Base-by-base conservation (phyloP, 306 rosid species). In the Citrullus amarus region DNA sequence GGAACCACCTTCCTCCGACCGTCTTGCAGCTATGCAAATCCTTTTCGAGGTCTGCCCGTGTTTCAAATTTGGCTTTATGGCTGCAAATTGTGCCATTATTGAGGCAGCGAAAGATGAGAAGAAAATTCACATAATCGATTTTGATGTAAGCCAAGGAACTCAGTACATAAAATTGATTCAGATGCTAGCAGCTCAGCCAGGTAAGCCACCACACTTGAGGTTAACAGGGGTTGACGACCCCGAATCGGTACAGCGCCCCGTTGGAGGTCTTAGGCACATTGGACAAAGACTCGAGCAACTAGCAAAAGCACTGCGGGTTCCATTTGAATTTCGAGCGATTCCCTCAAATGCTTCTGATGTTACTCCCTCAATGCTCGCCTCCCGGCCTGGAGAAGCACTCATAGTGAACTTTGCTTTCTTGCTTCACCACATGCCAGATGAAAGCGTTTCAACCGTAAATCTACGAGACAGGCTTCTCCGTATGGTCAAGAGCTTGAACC, bases 341-440 rank as follows among this genome's bases (percentile, higher is more conserved):
- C 83, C 96, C 22, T 89, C 97, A 4, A 86, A 81, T 85, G 80
- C 97, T 78, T 87, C 97, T 25, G 61, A 84, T 16, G 88, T 91
- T 78, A 81, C 86, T 62, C 90, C 99, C 53, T 79, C 97, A 14
- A 89, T 91, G 97, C 90, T 95, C 22, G 83, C 82, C 32, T 86
- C 89, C 76, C 84, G 58, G 81, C 92, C 90, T 1, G 97, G 92
- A 48, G 97, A 95, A 86, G 97, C 96, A 73, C 91, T 95, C 50
- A 66, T 92, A 11, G 91, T 95, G 32, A 95, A 95, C 82, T 95
- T 92, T 80, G 92, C 97, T 46, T 95, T 92, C 80, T 96, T 86
- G 89, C 99, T 95, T 79, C 99, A 95, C 83, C 99, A 95, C 89
- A 92, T 95, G 97, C 99, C 96, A 8, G 97, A 95, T 55, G 99